Percentiles rank a stretch among this genome's conserved stretches.
These are phyloP conservation scores for Sarcomyxa edulis DNA, from an alignment of 768 basidiomycete species.

Conservation along the genomic window DNA sequence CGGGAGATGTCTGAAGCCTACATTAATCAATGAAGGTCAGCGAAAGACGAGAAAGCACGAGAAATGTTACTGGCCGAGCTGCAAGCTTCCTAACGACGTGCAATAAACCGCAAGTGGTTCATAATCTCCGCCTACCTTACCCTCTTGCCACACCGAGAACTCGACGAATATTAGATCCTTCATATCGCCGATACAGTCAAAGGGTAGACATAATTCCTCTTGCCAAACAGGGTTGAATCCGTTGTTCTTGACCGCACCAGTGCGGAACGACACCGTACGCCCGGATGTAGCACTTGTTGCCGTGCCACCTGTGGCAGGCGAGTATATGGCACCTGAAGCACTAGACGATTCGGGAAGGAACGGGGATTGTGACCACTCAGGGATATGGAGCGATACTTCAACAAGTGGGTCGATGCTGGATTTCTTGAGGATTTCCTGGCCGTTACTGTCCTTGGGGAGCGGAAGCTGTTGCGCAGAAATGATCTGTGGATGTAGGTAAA, in stretches of 20 bases:
- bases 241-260: conserved; percentile 71
- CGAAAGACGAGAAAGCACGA: neutral
- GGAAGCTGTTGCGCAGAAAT: conserved; percentile 93
- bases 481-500: conserved; percentile 16
- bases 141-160: conserved; percentile 69
- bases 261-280: conserved; percentile 49
- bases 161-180: conserved; percentile 79
- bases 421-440: conserved; percentile 55
- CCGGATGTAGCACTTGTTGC: conserved; percentile 25
- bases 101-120: conserved; percentile 74
- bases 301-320: conserved; percentile 16
- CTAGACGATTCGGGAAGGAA: conserved; percentile 17
- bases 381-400: conserved; percentile 72
- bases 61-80: conserved; percentile 52
- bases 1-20: conserved; percentile 88
- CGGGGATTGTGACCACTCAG: conserved; percentile 53
- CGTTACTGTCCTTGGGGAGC: conserved; percentile 55
- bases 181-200: conserved; percentile 71
- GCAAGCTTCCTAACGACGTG: conserved; percentile 62
- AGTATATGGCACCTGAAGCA: conserved; percentile 11
- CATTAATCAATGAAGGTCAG: neutral
- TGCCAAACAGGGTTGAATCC: conserved; percentile 94
- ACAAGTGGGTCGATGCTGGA: conserved; percentile 68
- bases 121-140: conserved; percentile 46
- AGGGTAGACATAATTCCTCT: conserved; percentile 63